Evolutionary conservation across 2,329 filamentous ascomycete species (phyloP), one percentile per base, ranked within the genome.

Genomic region (Cordyceps cicadae): DNA sequence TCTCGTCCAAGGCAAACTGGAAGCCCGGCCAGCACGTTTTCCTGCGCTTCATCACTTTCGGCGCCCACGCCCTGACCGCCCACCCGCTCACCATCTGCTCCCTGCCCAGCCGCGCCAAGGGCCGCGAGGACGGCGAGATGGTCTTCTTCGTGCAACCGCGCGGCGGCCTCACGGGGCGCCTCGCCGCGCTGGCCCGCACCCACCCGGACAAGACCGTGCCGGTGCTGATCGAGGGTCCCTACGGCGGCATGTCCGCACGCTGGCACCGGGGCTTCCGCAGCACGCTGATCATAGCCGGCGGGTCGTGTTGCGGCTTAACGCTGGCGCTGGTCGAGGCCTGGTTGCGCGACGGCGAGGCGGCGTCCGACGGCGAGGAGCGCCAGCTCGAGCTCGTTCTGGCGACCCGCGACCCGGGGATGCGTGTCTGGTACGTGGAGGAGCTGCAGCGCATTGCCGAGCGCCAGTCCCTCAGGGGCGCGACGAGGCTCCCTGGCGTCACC

Each of bases 81-180:
- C 81, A 84, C 60, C 81, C 82, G 0, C 84, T 85, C 66, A 83
- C 81, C 1, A 79, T 82, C 56, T 80, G 79, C 67, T 83, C 81
- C 2, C 63, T 80, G 0, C 76, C 80, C 0, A 62, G 64, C 57
- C 62, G 61, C 17, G 60, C 57, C 11, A 45, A 29, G 11, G 34
- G 34, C 6, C 12, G 51, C 11, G 61, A 66, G 3, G 60, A 56
- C 21, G 71, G 70, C 7, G 75, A 80, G 50, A 70, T 85, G 3
- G 71, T 79, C 3, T 84, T 86, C 66, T 83, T 81, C 64, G 74
- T 85, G 29, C 75, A 77, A 7, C 76, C 76, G 0, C 75, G 76
- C 15, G 67, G 73, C 0, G 82, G 83, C 0, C 63, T 85, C 9
- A 86, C 83, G 0, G 72, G 69, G 0, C 72, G 76, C 0, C 70